A percentile compares a stretch with the other conserved stretches of the same genome.
These are phyloP conservation scores for Phytopythium montanum DNA, from an alignment of 352 stramenopile genomes.

Conservation along the genomic window DNA sequence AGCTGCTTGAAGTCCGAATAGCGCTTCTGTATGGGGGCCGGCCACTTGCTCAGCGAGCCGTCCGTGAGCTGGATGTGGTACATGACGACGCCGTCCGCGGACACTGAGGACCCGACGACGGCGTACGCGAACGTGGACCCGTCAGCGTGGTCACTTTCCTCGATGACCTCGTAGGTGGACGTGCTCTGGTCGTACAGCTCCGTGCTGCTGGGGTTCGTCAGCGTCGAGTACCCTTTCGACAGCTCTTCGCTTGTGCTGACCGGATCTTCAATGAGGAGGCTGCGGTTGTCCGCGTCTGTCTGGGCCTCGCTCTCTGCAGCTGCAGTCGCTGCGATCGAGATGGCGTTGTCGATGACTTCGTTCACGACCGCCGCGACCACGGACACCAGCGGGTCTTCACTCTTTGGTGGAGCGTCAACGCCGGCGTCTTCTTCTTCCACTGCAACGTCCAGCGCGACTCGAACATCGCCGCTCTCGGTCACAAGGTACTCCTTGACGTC, in stretches of 20 bases:
- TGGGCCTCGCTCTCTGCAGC: neutral
- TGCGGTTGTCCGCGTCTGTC: neutral
- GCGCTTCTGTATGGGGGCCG: constrained; percentile 25
- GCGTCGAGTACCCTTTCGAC: constrained; percentile 4
- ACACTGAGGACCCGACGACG: constrained; percentile 23
- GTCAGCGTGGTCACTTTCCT: constrained; percentile 7
- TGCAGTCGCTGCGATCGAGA: neutral
- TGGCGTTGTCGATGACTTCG: constrained; percentile 2
- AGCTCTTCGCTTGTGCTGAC: neutral
- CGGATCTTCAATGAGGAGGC: neutral
- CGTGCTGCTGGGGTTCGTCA: constrained; percentile 6
- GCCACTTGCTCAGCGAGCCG: constrained; percentile 24
- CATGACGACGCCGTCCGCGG: constrained; percentile 26
- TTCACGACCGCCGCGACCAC: neutral
- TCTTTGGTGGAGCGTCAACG: neutral
- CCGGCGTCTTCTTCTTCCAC: neutral
- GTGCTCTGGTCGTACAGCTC: constrained; percentile 11
- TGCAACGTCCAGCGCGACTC: neutral
- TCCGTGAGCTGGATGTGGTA: constrained; percentile 40
- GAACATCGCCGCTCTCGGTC: constrained; percentile 14
- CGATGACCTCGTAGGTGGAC: constrained; percentile 9
- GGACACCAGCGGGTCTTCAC: neutral
- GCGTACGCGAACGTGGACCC: constrained; percentile 23
- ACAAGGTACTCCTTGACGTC: constrained; percentile 10
- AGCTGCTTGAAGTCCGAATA: constrained; percentile 59